Conservation (phyloP, 345 rosid genomes). For the Clausena lansium region DNA sequence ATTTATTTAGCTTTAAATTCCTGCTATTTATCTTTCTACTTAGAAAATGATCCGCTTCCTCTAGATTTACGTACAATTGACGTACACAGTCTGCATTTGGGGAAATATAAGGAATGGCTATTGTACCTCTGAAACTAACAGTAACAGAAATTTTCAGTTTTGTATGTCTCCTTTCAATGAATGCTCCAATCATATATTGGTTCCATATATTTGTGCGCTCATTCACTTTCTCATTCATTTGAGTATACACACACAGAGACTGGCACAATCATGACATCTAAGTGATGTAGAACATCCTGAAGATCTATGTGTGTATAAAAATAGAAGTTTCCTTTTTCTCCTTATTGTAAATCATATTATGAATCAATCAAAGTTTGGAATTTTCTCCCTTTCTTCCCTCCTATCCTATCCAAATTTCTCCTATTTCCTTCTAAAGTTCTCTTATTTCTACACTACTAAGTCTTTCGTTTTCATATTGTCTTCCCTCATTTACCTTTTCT, state of each 20-base stretch:
- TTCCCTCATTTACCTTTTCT: not conserved
- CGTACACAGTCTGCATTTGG: too few relatives aligned
- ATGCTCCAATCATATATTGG: not conserved
- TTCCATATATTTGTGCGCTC: not conserved
- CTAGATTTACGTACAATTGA: not conserved
- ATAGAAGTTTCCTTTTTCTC: too few relatives aligned
- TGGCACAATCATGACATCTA: too few relatives aligned
- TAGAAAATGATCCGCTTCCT: not conserved
- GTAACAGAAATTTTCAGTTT: not conserved
- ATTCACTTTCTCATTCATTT: not conserved
- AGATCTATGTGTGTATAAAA: too few relatives aligned
- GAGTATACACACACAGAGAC: too few relatives aligned
- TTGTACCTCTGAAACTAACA: not conserved
- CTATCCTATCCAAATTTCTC: too few relatives aligned
- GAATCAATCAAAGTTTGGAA: too few relatives aligned
- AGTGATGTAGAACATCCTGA: too few relatives aligned
- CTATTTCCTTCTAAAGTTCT: too few relatives aligned
- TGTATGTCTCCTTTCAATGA: not conserved
- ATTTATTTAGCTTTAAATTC: not conserved
- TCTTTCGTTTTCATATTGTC: not conserved
- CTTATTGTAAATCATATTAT: too few relatives aligned
- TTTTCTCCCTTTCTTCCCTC: too few relatives aligned
- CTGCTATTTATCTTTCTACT: not conserved
- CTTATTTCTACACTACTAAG: too few relatives aligned
- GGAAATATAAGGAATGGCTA: not conserved